Evolutionary conservation across 2,329 filamentous ascomycete species (phyloP), one percentile per base, ranked within the genome.

Genomic region (Drechslerella coelobrocha): DNA sequence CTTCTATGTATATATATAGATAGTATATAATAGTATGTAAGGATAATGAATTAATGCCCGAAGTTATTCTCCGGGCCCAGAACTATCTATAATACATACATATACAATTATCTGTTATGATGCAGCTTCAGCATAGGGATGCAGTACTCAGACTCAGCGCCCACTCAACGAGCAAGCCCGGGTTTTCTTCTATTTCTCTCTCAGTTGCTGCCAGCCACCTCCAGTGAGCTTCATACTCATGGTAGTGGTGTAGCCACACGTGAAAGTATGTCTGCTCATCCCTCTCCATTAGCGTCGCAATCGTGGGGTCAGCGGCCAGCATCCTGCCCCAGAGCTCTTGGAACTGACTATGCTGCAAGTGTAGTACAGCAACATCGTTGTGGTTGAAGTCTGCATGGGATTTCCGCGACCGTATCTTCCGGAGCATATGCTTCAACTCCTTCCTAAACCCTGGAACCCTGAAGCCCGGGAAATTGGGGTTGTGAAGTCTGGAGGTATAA

Each of bases 121-220:
- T n/a, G n/a, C n/a, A n/a, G n/a, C n/a, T n/a, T n/a, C n/a, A n/a
- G n/a, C n/a, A n/a, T n/a, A n/a, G n/a, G n/a, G n/a, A n/a, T 5
- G 14, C 43, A 9, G 43, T 17, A 23, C 19, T 23, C 12, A 8
- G 17, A 29, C n/a, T 31, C 12, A 57, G n/a, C 7, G 54, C 54
- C 54, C 54, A 57, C 34, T 57, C 54, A 1, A 34, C 54, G n/a
- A 57, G 26, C n/a, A 57, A 14, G n/a, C 41, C 23, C 21, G 39
- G 54, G 26, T 57, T 57, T 24, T 47, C 54, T 41, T 48, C n/a
- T 34, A 48, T 34, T 39, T 57, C 54, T 19, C 24, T 57, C 54
- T 48, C 14, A 47, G 12, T 27, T 19, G 39, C 54, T 10, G 27
- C 54, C 0, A 48, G 10, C 54, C 54, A 57, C 17, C 26, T 29